phyloP scores from a whole-genome alignment of 2,329 filamentous ascomycete genomes.

The Phaeosphaeria sp. region DNA sequence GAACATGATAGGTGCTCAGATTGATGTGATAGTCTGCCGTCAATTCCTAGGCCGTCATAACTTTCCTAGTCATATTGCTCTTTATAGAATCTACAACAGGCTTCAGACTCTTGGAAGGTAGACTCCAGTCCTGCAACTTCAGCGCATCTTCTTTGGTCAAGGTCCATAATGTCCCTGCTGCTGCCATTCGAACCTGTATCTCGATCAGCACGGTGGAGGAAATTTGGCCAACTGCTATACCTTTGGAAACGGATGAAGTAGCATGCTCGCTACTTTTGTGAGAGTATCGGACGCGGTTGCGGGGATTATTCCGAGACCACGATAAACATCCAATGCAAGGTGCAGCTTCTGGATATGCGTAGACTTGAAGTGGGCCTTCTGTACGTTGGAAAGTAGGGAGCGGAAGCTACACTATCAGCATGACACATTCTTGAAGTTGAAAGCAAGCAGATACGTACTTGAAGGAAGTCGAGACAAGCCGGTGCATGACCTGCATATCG shows the following conservation, averaged over 20 bases:
- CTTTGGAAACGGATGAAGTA: constrained; percentile 82
- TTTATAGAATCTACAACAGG: constrained; percentile 35
- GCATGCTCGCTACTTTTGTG: constrained; percentile 73
- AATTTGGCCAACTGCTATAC: constrained; percentile 51
- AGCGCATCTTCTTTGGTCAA: constrained; percentile 44
- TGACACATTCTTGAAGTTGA: neutral
- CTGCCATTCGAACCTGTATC: constrained; percentile 40
- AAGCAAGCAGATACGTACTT: constrained; percentile 53
- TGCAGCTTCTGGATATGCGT: constrained; percentile 82
- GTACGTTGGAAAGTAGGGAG: constrained; percentile 71
- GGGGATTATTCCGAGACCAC: constrained; percentile 66
- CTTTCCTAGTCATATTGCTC: neutral
- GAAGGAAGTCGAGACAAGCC: constrained; percentile 55
- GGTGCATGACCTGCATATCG: constrained; percentile 53
- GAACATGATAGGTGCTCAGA: no score
- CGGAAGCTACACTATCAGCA: constrained; percentile 52
- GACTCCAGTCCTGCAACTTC: constrained; percentile 47
- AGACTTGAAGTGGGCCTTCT: constrained; percentile 83
- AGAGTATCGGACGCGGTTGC: constrained; percentile 63
- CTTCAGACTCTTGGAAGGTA: constrained; percentile 42
- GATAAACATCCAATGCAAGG: constrained; percentile 81
- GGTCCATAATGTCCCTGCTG: constrained; percentile 52
- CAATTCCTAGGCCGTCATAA: no score
- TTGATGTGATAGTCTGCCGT: no score
- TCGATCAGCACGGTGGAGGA: constrained; percentile 2